Base-by-base conservation (phyloP, 2,329 filamentous ascomycete genomes). In the Arthrocladium fulminans region DNA sequence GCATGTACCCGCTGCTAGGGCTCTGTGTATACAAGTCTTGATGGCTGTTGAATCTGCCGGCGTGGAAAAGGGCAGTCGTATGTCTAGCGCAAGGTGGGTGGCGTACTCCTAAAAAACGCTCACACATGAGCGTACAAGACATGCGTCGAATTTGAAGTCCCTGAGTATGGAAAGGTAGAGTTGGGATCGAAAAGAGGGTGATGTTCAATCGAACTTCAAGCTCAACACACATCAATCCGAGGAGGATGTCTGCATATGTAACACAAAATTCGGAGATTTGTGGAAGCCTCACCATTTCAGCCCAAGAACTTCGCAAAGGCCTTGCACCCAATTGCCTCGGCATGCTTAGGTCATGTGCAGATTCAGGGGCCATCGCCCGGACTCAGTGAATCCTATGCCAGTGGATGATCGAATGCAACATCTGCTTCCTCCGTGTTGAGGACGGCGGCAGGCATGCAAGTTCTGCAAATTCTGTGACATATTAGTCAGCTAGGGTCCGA, bases 191-290 rank as follows among this genome's bases (percentile, higher is more conserved):
- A n/a, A n/a, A n/a, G n/a, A n/a, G n/a, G n/a, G n/a, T n/a, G n/a
- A 29, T 29, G 13, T 29, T 13, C 27, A 29, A 29, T 13, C 27
- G 27, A 29, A 13, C 13, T 13, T 7, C 13, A 13, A 35, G 32
- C 32, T 35, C 32, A 35, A 35, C 6, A 35, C 32, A 15, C 32
- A 15, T 35, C 32, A 35, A 35, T 15, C 32, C 17, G 32, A 29
- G 32, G 25, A 30, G 41, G 41, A 7, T 30, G n/a, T n/a, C 41
- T 30, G 41, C 41, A 44, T 44, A 44, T 44, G 41, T 44, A 32
- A 30, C 41, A 44, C 41, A 32, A 19, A 12, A 19, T 32, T 32
- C 41, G 41, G 41, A 44, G 27, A 44, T 44, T 44, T 32, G 41
- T 44, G 13, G 41, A 20, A 44, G 6, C 27, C n/a, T 15, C 24